phyloP scores from a whole-genome alignment of 306 rosid genomes.

The Vigna nakashimae region DNA sequence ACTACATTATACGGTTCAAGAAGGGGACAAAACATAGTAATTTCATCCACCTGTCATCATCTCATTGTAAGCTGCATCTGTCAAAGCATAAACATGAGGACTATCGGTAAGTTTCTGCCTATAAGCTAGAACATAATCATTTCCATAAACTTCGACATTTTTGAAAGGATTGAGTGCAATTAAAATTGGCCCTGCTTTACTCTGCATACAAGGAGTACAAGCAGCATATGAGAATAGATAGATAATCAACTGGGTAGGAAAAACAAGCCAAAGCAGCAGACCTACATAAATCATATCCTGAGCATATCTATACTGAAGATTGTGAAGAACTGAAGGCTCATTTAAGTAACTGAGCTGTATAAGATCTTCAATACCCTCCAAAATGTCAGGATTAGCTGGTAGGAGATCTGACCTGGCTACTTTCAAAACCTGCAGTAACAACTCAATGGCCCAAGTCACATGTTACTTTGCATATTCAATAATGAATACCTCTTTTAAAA shows the following conservation, averaged over 20 bases:
- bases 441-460: conserved; percentile 42
- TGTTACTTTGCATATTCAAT: conserved; percentile 37
- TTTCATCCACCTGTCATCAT: conserved; percentile 76
- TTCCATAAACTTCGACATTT: conserved; percentile 71
- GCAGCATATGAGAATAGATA: conserved; percentile 41
- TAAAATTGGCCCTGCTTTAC: conserved; percentile 90
- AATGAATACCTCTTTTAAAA: conserved; percentile 28
- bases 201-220: conserved; percentile 63
- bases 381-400: conserved; percentile 92
- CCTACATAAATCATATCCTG: conserved; percentile 86
- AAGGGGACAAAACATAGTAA: conserved; percentile 24
- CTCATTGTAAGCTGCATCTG: conserved; percentile 80
- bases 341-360: conserved; percentile 88
- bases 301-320: conserved; percentile 76
- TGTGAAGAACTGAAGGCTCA: conserved; percentile 89
- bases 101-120: conserved; percentile 60
- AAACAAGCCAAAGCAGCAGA: conserved; percentile 43
- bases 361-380: conserved; percentile 94
- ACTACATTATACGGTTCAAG: conserved; percentile 26
- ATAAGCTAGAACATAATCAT: conserved; percentile 65
- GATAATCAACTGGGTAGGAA: conserved; percentile 29
- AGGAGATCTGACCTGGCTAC: conserved; percentile 66
- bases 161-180: conserved; percentile 92
- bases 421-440: conserved; percentile 66
- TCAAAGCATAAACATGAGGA: conserved; percentile 87